These are phyloP conservation scores for Arachis hypogaea DNA, from an alignment of 306 rosid species.

Conservation along the genomic window DNA sequence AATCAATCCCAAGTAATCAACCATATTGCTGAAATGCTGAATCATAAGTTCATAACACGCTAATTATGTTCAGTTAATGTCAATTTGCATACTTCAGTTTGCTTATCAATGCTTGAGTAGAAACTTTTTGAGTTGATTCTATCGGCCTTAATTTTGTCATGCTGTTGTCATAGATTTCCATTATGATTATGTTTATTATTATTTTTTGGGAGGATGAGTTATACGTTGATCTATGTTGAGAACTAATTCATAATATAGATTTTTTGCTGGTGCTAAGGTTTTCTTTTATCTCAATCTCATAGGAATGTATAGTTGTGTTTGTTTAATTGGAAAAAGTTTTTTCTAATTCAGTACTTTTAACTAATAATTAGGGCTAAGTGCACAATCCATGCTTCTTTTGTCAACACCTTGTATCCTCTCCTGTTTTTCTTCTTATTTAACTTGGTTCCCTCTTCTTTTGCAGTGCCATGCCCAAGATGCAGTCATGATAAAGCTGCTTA, in stretches of 20 bases:
- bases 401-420: background rate
- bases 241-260: background rate
- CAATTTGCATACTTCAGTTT: slow-evolving; percentile 22
- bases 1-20: slow-evolving; percentile 9
- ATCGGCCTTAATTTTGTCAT: background rate
- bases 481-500: slow-evolving; percentile 52
- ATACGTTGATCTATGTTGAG: background rate
- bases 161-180: slow-evolving; percentile 13
- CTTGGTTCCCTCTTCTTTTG: slow-evolving; percentile 8
- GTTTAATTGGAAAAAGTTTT: background rate
- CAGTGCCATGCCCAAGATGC: slow-evolving; percentile 64
- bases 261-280: background rate
- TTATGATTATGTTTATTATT: background rate
- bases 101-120: slow-evolving; percentile 2
- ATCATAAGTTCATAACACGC: background rate
- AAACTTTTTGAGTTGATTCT: background rate
- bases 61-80: slow-evolving; percentile 17
- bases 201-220: background rate
- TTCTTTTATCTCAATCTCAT: background rate
- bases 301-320: background rate
- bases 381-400: background rate
- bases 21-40: background rate
- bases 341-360: background rate
- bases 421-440: background rate
- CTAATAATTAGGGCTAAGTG: background rate